Percentiles rank a stretch among this genome's conserved stretches.
Evolutionary conservation across 225 moss, liverwort and hornwort species (phyloP).

Genomic region (Polytrichum commune): DNA sequence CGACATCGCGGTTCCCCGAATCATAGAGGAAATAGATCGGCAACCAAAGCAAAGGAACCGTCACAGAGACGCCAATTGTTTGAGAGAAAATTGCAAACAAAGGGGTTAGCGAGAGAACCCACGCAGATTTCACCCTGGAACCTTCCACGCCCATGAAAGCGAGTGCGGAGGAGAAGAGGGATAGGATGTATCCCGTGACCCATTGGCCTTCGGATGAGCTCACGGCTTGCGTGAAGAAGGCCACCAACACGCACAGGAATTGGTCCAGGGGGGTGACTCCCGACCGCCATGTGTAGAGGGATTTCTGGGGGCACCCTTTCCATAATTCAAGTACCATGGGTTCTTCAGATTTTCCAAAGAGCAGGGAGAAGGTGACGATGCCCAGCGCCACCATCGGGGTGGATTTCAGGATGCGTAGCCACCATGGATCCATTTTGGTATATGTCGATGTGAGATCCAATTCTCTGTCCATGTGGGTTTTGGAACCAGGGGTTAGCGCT

Average conservation of each 20-base stretch:
- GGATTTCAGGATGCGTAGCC: constrained; percentile 23
- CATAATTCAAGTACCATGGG: constrained; percentile 6
- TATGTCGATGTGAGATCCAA: neutral
- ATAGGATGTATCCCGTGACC: constrained; percentile 35
- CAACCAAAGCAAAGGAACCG: constrained; percentile 43
- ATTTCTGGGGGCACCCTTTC: constrained; percentile 33
- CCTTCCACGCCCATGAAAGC: constrained; percentile 66
- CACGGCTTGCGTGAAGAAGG: constrained; percentile 31
- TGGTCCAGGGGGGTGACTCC: constrained; percentile 20
- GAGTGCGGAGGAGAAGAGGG: constrained; percentile 34
- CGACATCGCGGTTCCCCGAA: constrained; percentile 21
- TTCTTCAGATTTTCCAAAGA: constrained; percentile 18
- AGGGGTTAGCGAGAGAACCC: constrained; percentile 37
- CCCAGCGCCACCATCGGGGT: constrained; percentile 30
- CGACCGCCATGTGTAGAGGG: constrained; percentile 34
- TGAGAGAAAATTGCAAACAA: constrained; percentile 30
- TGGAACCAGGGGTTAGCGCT: too few species aligned
- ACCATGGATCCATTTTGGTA: constrained; percentile 12
- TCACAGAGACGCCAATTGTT: constrained; percentile 34
- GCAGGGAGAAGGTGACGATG: constrained; percentile 22
- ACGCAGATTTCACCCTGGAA: constrained; percentile 30
- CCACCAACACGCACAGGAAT: constrained; percentile 21
- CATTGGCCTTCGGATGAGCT: constrained; percentile 33
- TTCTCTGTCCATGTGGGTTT: too few species aligned
- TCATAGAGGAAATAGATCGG: constrained; percentile 40